Evolutionary conservation across 495 filamentous ascomycete species (phyloP), one percentile per base, ranked within the genome.

Genomic region (Geoglossum glabrum): DNA sequence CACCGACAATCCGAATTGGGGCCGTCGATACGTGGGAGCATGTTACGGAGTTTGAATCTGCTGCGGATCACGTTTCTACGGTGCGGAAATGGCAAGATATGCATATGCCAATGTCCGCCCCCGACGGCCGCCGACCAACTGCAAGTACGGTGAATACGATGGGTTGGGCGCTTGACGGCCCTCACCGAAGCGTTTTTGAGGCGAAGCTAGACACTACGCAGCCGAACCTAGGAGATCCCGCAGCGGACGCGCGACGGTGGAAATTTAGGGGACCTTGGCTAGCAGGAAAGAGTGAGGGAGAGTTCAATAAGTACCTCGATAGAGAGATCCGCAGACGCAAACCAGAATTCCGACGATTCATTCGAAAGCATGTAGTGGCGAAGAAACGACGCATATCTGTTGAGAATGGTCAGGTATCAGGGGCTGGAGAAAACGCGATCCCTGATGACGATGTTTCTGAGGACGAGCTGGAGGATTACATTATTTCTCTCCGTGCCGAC

Each of bases 1-100:
- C 77, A 31, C 84, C 90, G 1, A 74, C 83, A 23, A 74, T 95
- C 38, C 76, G 84, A 36, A 72, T 96, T 57, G 70, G 71, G 13
- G 76, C 81, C 33, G 73, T 93, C 57, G 92, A 99, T 72, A 90
- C 87, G 7, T 79, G 80, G 59, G 89, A 96, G 70, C 86, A 94
- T 65, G 80, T 95, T 67, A 95, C 88, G 57, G 88, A 94, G 59
- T 99, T 87, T 71, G 76, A 82, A 57, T 88, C 86, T 40, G 84
- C 88, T 1, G 75, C 81, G 54, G 87, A 95, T 65, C 87, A 94
- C 67, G 79, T 82, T 26, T 70, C 86, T 61, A 89, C 87, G 11
- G 69, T 94, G 49, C 73, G 77, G 66, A 97, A 97, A 71, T 97
- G 83, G 75, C 85, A 88, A 63, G 88, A 95, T 65, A 71, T 89